A percentile compares a stretch with the other conserved stretches of the same genome.
These are phyloP conservation scores for Amborella trichopoda DNA, from an alignment of 164 flowering plant genomes.

Conservation along the genomic window DNA sequence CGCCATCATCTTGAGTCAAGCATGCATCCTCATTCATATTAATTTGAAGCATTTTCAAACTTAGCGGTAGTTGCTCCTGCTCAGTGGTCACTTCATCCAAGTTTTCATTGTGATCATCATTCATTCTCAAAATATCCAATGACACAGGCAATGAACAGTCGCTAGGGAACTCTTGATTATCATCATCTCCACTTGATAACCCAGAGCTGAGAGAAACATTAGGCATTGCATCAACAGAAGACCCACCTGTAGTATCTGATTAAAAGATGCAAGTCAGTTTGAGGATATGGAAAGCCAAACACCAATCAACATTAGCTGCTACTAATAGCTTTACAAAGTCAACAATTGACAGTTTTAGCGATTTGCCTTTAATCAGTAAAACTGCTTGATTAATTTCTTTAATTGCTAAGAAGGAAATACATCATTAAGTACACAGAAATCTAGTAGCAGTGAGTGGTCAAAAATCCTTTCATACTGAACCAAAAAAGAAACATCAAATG, in stretches of 20 bases:
- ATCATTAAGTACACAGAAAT: too few relatives aligned
- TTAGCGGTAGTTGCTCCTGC: conserved; percentile 13
- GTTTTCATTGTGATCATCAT: conserved; percentile 11
- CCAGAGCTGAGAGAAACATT: conserved; percentile 21
- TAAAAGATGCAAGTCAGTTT: too few relatives aligned
- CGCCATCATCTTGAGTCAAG: conserved; percentile 13
- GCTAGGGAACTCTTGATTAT: conserved; percentile 13
- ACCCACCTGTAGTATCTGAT: conserved; percentile 10
- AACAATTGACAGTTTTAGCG: too few relatives aligned
- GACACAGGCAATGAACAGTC: conserved; percentile 11
- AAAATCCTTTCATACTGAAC: too few relatives aligned
- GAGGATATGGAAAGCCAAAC: too few relatives aligned
- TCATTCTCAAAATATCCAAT: conserved; percentile 14
- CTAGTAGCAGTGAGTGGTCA: too few relatives aligned
- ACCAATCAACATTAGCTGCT: too few relatives aligned
- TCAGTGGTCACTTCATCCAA: conserved; percentile 18
- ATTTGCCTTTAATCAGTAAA: too few relatives aligned
- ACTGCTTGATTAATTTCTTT: too few relatives aligned
- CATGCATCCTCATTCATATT: conserved; percentile 23
- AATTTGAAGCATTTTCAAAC: conserved; percentile 15
- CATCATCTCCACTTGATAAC: conserved; percentile 17
- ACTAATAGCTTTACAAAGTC: too few relatives aligned
- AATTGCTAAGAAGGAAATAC: too few relatives aligned
- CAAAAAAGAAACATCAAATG: too few relatives aligned
- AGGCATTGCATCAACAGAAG: conserved; percentile 11